Conservation (phyloP, 495 filamentous ascomycete genomes). For the Stereocaulon alpinum region DNA sequence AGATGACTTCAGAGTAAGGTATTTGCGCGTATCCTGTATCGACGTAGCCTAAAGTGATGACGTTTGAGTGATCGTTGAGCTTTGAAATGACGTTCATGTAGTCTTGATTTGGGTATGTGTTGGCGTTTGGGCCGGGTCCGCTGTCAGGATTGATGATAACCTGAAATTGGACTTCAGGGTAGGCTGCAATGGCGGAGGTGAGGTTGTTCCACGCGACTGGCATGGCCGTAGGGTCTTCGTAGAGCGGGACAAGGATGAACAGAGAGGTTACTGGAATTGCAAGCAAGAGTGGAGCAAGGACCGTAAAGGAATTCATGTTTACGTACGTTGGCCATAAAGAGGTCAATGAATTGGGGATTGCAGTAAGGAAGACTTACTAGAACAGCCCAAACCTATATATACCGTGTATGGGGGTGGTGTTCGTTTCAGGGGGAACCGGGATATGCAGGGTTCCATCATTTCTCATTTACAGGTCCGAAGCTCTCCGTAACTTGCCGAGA, state of each 20-base stretch:
- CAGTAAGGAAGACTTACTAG: too few relatives aligned
- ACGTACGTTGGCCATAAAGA: too few relatives aligned
- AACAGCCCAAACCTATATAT: too few relatives aligned
- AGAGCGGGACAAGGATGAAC: constrained; percentile 28
- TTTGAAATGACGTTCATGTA: constrained; percentile 29
- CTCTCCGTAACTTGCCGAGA: too few relatives aligned
- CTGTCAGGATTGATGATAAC: constrained; percentile 38
- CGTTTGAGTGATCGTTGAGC: constrained; percentile 35
- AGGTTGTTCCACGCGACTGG: too few relatives aligned
- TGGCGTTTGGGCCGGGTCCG: constrained; percentile 34
- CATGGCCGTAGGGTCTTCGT: constrained; percentile 44
- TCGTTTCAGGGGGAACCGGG: too few relatives aligned
- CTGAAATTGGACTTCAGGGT: constrained; percentile 30
- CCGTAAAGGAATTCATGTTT: background rate
- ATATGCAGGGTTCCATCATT: too few relatives aligned
- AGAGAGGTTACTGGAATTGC: constrained; percentile 1
- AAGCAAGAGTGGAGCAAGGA: constrained; percentile 4
- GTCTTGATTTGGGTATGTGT: constrained; percentile 13
- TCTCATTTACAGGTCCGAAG: too few relatives aligned
- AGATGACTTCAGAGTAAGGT: constrained; percentile 25
- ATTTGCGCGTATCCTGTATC: constrained; percentile 29
- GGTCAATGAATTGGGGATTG: too few relatives aligned
- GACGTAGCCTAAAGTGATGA: constrained; percentile 40
- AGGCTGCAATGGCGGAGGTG: constrained; percentile 25
- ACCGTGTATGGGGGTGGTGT: too few relatives aligned